These are phyloP conservation scores for Calonectria pseudoturangicola DNA, from an alignment of 2,329 filamentous ascomycete genomes.

Conservation along the genomic window DNA sequence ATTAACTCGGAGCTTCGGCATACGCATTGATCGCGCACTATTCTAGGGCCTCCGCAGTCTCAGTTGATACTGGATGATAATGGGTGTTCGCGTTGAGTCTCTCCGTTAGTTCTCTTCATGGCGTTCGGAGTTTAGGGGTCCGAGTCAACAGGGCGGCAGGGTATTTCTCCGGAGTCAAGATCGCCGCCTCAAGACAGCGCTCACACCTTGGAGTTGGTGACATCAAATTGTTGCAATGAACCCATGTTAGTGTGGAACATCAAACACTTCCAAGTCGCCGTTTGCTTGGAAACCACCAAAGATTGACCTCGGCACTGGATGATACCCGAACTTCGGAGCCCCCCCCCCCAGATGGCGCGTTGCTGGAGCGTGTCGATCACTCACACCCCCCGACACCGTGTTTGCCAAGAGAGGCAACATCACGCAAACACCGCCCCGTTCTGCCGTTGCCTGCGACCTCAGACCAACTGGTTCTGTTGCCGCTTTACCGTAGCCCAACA, in stretches of 20 bases:
- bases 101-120: constrained; percentile 14
- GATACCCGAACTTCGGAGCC: constrained; percentile 28
- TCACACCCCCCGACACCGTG: constrained; percentile 32
- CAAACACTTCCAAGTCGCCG: constrained; percentile 15
- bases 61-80: not conserved
- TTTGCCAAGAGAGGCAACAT: constrained; percentile 23
- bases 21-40: not conserved
- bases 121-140: constrained; percentile 13
- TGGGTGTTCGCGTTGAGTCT: not conserved
- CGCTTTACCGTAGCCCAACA: constrained; percentile 8
- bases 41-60: not conserved
- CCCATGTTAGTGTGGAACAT: constrained; percentile 8
- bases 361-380: constrained; percentile 39
- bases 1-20: constrained; percentile 13
- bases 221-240: constrained; percentile 10
- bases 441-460: constrained; percentile 27
- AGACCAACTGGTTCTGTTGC: constrained; percentile 26
- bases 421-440: constrained; percentile 23
- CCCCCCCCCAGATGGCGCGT: constrained; percentile 33
- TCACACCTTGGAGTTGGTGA: not conserved
- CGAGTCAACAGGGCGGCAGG: constrained; percentile 17
- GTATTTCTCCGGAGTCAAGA: constrained; percentile 1
- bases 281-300: constrained; percentile 9
- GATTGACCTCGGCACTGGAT: not conserved
- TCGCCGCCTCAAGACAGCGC: constrained; percentile 11